Conservation (phyloP, 2,329 filamentous ascomycete genomes). For the Pseudogymnoascus sp. region DNA sequence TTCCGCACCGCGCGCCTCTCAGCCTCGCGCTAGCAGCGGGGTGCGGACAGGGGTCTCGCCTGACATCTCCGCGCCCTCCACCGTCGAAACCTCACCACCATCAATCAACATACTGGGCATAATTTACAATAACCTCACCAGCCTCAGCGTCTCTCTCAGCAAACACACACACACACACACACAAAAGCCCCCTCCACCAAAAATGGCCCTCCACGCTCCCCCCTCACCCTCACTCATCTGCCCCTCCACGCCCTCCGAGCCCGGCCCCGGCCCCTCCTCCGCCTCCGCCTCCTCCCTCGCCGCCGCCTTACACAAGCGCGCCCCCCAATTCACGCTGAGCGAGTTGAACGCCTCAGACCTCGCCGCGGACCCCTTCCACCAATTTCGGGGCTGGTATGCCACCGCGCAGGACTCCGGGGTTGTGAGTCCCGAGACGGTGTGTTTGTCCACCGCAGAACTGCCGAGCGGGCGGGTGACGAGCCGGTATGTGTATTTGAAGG, state of each 20-base stretch:
- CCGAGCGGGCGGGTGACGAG: constrained; percentile 78
- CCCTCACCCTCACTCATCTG: not conserved
- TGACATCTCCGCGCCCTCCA: no score
- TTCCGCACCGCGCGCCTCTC: no score
- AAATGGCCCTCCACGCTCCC: not conserved
- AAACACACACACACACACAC: no score
- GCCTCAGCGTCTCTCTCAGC: no score
- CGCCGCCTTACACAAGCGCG: constrained; percentile 54
- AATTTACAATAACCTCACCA: no score
- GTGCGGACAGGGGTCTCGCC: no score
- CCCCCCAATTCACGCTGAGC: constrained; percentile 66
- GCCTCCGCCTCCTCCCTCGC: not conserved
- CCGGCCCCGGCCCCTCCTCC: not conserved
- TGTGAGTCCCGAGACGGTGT: constrained; percentile 79
- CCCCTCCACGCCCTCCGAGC: not conserved
- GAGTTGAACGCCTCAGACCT: constrained; percentile 56
- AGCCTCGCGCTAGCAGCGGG: no score
- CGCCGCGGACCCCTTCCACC: constrained; percentile 58
- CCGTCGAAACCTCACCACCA: no score
- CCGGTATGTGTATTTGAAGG: constrained; percentile 89
- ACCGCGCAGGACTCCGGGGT: constrained; percentile 52
- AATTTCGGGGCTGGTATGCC: constrained; percentile 88
- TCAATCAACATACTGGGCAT: no score
- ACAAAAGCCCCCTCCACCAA: no score
- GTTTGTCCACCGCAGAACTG: constrained; percentile 73